Conservation (phyloP, 208 protist species). For the Trypanosoma rangeli region DNA sequence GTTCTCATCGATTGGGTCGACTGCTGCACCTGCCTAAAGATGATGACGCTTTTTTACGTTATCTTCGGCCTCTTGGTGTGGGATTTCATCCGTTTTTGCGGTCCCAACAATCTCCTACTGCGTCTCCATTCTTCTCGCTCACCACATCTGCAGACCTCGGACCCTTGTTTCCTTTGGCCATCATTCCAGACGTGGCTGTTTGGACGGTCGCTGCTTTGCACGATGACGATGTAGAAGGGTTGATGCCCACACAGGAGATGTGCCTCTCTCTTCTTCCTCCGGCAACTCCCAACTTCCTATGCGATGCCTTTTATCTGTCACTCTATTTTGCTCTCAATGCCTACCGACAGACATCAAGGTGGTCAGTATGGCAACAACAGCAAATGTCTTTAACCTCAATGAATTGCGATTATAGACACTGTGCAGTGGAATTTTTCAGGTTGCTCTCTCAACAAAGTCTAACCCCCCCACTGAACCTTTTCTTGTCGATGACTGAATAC, state of each 20-base stretch:
- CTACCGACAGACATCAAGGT: slow-evolving; percentile 1
- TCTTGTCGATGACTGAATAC: slow-evolving; percentile 19
- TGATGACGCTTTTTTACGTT: slow-evolving; percentile 11
- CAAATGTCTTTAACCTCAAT: neutral
- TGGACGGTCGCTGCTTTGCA: slow-evolving; percentile 20
- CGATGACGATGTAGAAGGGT: slow-evolving; percentile 21
- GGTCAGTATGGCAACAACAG: slow-evolving; percentile 19
- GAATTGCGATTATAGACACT: neutral
- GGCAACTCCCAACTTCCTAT: neutral
- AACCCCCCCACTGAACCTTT: slow-evolving; percentile 9
- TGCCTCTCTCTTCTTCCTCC: slow-evolving; percentile 8
- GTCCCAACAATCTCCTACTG: neutral
- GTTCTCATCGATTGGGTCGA: neutral
- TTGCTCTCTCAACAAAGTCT: slow-evolving; percentile 13
- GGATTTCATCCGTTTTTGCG: slow-evolving; percentile 11
- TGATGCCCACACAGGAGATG: slow-evolving; percentile 20
- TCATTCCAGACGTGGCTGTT: slow-evolving; percentile 15
- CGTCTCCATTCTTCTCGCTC: neutral
- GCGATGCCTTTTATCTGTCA: slow-evolving; percentile 17
- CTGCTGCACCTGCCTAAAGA: neutral
- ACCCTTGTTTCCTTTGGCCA: neutral
- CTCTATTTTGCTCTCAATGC: slow-evolving; percentile 22
- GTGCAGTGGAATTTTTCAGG: slow-evolving; percentile 1
- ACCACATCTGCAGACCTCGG: slow-evolving; percentile 3
- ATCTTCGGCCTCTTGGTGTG: slow-evolving; percentile 12